Evolutionary conservation across 2,329 filamentous ascomycete genomes (phyloP), one percentile per base, ranked within the genome.

Genomic region (Trichoderma afroharzianum): DNA sequence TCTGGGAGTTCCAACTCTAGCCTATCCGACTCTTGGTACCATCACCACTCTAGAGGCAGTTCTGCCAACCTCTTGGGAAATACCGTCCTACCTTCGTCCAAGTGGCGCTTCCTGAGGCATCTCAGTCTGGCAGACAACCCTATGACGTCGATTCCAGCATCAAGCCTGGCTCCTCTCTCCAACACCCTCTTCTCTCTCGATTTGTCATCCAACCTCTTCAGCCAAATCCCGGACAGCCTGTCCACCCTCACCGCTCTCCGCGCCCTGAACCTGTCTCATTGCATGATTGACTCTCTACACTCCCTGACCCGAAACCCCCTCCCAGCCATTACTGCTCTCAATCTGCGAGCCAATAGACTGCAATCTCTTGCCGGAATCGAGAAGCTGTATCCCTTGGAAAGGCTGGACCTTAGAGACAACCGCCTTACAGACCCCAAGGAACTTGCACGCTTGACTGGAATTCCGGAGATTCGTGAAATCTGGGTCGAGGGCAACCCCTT

Each of bases 231-330:
- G 1, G 96, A 98, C 80, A 96, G 93, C 77, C 84, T 99, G 71
- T 92, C 95, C 14, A 93, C 90, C 11, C 85, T 99, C 71, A 94
- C 94, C 24, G 92, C 94, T 32, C 87, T 99, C n/a, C 91, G 95
- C 74, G 95, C 96, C 28, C 84, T 99, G 68, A 98, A 99, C 77
- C 86, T 99, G 30, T 97, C 95, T 4, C 93, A 97, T 77, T 98
- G 95, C 86, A 98, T 98, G 95, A 98, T 99, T 74, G 93, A 95
- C 76, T 96, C 94, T 18, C 86, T 99, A 70, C 93, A 97, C 77
- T 97, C 95, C 2, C 85, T 99, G 55, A 91, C 91, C 2, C 90
- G 92, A 74, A 96, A 92, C 77, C 94, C 96, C 14, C 86, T 99
- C 6, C 95, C 96, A 32, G 95, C 96, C 24, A 97, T 99, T 74